phyloP scores from a whole-genome alignment of 371 early-diverging fungal genomes.

The Nosema muscidifuracis region DNA sequence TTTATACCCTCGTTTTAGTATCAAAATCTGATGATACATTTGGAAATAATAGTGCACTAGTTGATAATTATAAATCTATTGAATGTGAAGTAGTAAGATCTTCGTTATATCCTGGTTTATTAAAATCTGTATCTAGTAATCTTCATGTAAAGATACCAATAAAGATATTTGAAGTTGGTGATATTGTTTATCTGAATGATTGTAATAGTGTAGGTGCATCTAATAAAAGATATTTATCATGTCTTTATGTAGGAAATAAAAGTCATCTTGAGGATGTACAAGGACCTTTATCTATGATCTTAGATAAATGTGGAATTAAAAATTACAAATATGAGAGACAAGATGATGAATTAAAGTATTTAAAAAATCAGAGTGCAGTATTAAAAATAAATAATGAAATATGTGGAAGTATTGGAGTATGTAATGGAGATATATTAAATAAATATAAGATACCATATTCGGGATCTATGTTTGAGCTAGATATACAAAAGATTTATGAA shows the following conservation, averaged over 20 bases:
- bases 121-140: conserved; percentile 87
- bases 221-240: conserved; percentile 81
- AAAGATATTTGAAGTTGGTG: conserved; percentile 90
- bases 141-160: conserved; percentile 80
- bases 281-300: conserved; percentile 34
- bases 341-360: conserved; percentile 23
- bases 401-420: conserved; percentile 46
- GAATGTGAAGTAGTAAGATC: conserved; percentile 87
- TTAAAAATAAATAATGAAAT: conserved; percentile 9
- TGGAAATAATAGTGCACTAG: conserved; percentile 22
- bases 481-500: conserved; percentile 45
- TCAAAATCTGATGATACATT: conserved; percentile 55
- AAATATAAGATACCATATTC: conserved; percentile 44
- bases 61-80: conserved; percentile 84
- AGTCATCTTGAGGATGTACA: conserved; percentile 75
- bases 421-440: conserved; percentile 28
- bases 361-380: conserved; percentile 39
- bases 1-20: conserved; percentile 80
- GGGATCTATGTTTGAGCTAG: conserved; percentile 46
- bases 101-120: conserved; percentile 80
- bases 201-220: conserved; percentile 64
- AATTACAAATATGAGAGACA: conserved; percentile 17
- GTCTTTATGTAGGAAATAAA: conserved; percentile 74
- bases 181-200: conserved; percentile 75
- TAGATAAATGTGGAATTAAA: conserved; percentile 35